phyloP scores from a whole-genome alignment of 164 flowering plant genomes.

The Hamamelis virginiana region DNA sequence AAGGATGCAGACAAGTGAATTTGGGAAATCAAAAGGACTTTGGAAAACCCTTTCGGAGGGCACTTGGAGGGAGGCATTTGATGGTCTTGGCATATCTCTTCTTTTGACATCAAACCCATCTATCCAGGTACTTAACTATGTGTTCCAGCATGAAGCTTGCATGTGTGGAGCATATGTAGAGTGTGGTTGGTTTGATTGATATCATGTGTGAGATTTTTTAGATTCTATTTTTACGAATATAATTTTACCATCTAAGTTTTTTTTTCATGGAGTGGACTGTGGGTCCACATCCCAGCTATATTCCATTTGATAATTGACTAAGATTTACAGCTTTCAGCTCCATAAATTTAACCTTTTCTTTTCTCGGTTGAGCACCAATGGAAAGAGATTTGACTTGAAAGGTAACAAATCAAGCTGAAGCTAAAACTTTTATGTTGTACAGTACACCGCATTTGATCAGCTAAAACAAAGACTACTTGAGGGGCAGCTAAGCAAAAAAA shows the following conservation, averaged over 20 bases:
- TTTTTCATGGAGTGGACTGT: background rate
- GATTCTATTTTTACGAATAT: background rate
- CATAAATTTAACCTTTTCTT: background rate
- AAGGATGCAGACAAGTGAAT: slow-evolving; percentile 88
- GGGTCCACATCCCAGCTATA: background rate
- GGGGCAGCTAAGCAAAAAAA: slow-evolving; percentile 22
- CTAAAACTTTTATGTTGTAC: slow-evolving; percentile 16
- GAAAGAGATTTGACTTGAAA: background rate
- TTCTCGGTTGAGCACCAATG: background rate
- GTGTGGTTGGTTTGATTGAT: background rate
- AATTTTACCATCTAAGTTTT: background rate
- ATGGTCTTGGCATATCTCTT: slow-evolving; percentile 86
- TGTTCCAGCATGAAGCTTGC: background rate
- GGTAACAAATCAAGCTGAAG: background rate
- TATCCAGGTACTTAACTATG: slow-evolving; percentile 62
- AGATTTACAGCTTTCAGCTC: background rate
- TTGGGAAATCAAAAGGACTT: slow-evolving; percentile 90
- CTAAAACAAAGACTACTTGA: slow-evolving; percentile 59
- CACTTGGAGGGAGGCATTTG: slow-evolving; percentile 73
- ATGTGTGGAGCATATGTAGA: background rate
- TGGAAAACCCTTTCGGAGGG: slow-evolving; percentile 72
- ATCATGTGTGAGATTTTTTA: background rate
- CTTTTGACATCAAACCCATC: slow-evolving; percentile 85
- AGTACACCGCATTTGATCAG: slow-evolving; percentile 93
- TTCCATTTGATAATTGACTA: background rate